These are phyloP conservation scores for Penicillium soppii DNA, from an alignment of 495 filamentous ascomycete species.

Conservation along the genomic window DNA sequence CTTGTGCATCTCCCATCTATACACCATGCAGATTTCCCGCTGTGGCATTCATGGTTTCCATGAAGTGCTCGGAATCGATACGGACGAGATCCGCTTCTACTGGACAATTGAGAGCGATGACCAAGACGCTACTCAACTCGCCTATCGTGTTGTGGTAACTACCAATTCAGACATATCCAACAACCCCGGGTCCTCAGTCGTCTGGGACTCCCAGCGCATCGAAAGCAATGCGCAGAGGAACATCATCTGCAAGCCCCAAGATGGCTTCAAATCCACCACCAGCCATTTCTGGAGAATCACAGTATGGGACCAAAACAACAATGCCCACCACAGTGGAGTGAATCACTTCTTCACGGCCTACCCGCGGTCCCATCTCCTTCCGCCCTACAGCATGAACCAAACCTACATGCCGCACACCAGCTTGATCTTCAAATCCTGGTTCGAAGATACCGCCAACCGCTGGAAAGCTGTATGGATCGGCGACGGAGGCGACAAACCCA, in stretches of 20 bases:
- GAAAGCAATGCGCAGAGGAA: slow-evolving; percentile 26
- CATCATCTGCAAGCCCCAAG: slow-evolving; percentile 20
- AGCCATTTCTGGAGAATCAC: slow-evolving; percentile 24
- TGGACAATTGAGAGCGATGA: slow-evolving; percentile 18
- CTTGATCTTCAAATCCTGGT: slow-evolving; percentile 32
- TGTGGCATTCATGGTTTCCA: slow-evolving; percentile 33
- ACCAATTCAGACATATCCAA: slow-evolving; percentile 1
- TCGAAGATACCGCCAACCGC: slow-evolving; percentile 24
- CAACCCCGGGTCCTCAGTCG: no score
- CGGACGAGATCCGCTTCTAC: slow-evolving; percentile 27
- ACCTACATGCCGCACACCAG: slow-evolving; percentile 32
- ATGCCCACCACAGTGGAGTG: slow-evolving; percentile 11
- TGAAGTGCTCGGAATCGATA: slow-evolving; percentile 27
- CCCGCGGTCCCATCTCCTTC: slow-evolving; percentile 21
- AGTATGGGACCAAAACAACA: slow-evolving; percentile 18
- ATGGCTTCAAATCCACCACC: slow-evolving; percentile 24
- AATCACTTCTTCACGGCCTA: slow-evolving; percentile 29
- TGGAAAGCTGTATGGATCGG: slow-evolving; percentile 35
- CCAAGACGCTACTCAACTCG: slow-evolving; percentile 8
- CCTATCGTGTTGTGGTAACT: slow-evolving; percentile 23
- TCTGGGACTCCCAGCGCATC: slow-evolving; percentile 26
- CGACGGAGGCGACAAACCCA: slow-evolving; percentile 30
- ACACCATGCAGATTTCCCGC: slow-evolving; percentile 19
- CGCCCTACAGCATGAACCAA: slow-evolving; percentile 33
- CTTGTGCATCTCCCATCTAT: not conserved